Evolutionary conservation across 2,329 filamentous ascomycete genomes (phyloP).

Genomic region (Sphaerostilbella broomeana): DNA sequence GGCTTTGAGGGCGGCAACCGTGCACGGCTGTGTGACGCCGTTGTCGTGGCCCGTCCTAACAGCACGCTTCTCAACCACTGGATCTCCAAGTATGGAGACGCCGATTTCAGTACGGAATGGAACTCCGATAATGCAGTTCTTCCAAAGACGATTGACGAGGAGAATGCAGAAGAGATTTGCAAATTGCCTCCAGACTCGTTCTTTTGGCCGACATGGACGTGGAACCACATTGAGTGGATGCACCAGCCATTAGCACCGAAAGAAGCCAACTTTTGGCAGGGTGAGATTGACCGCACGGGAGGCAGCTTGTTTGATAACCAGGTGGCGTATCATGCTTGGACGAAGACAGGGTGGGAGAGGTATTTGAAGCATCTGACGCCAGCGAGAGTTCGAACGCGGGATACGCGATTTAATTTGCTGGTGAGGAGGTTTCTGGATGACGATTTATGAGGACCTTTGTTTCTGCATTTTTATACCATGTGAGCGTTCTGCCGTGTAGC

Average conservation of each 20-base stretch:
- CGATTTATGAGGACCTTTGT: too few relatives aligned
- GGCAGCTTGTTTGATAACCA: conserved; percentile 15
- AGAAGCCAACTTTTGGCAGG: conserved; percentile 9
- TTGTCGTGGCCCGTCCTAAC: conserved; percentile 14
- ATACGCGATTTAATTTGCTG: conserved; percentile 16
- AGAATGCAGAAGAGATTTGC: conserved; percentile 11
- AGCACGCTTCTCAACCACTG: conserved; percentile 14
- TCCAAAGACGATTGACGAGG: conserved; percentile 7
- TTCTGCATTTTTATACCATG: too few relatives aligned
- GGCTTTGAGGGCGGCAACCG: conserved; percentile 16
- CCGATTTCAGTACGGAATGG: conserved; percentile 3
- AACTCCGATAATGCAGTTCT: conserved; percentile 11
- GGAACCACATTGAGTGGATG: conserved; percentile 15
- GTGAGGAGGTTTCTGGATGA: conserved; percentile 16
- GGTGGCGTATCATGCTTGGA: conserved; percentile 17
- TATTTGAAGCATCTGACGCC: conserved; percentile 10
- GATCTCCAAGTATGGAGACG: conserved; percentile 9
- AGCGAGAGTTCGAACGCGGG: conserved; percentile 5
- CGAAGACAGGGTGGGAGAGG: conserved; percentile 7
- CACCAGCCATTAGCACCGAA: conserved; percentile 10
- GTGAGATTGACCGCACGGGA: conserved; percentile 10
- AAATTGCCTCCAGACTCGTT: conserved; percentile 14
- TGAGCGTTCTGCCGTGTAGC: too few relatives aligned
- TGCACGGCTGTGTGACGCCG: conserved; percentile 13
- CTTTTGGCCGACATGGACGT: conserved; percentile 17